Conservation (phyloP, 805 yeast species). For the Yarrowia sp. region DNA sequence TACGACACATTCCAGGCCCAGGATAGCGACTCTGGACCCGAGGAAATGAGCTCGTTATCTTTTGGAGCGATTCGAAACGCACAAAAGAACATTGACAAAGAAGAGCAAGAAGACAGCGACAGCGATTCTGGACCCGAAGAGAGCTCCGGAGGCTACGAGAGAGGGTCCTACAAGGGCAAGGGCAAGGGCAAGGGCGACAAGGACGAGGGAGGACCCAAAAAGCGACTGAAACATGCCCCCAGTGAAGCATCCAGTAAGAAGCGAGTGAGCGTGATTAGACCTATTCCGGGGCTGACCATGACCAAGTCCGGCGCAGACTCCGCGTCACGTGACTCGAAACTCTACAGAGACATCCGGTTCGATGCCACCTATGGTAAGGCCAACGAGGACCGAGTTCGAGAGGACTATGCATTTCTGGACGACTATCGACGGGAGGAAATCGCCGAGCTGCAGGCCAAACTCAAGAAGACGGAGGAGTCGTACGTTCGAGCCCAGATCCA, state of each 20-base stretch:
- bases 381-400: slow-evolving; percentile 68
- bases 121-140: slow-evolving; percentile 41
- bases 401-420: slow-evolving; percentile 84
- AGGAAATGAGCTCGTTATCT: slow-evolving; percentile 42
- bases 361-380: slow-evolving; percentile 90
- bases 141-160: slow-evolving; percentile 42
- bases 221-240: slow-evolving; percentile 84
- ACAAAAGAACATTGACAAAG: slow-evolving; percentile 43
- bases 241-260: slow-evolving; percentile 75
- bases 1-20: slow-evolving; percentile 7
- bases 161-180: slow-evolving; percentile 29
- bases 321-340: slow-evolving; percentile 40
- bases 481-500: slow-evolving; percentile 50
- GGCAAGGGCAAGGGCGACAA: neutral
- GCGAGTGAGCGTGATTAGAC: slow-evolving; percentile 72
- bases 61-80: slow-evolving; percentile 47
- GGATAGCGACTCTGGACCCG: slow-evolving; percentile 29
- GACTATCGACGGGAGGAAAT: slow-evolving; percentile 83
- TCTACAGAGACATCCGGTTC: slow-evolving; percentile 84
- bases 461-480: slow-evolving; percentile 50
- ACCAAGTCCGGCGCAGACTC: slow-evolving; percentile 47
- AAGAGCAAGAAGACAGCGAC: slow-evolving; percentile 18
- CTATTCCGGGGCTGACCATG: slow-evolving; percentile 58
- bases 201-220: slow-evolving; percentile 42
- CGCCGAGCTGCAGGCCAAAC: slow-evolving; percentile 59